phyloP scores from a whole-genome alignment of 345 rosid genomes.

The Eucalyptus curtisii region DNA sequence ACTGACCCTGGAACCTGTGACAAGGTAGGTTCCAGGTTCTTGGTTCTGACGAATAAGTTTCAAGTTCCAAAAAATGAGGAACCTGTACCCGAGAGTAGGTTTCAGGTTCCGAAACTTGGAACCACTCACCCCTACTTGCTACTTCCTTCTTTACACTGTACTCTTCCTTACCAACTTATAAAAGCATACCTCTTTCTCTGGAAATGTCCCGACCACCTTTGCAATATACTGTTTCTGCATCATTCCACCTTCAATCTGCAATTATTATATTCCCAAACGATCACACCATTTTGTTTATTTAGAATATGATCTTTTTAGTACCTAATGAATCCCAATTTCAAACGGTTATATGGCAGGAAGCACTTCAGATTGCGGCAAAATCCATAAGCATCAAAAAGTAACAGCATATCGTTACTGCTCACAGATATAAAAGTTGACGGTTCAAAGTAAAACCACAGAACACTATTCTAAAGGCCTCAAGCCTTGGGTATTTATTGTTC shows the following conservation, averaged over 20 bases:
- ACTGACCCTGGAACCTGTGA: too few relatives aligned
- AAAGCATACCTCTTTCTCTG: constrained; percentile 60
- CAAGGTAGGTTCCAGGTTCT: too few relatives aligned
- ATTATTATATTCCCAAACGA: background rate
- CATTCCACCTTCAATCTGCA: constrained; percentile 73
- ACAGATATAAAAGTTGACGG: too few relatives aligned
- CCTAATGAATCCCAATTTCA: background rate
- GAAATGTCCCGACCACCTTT: constrained; percentile 66
- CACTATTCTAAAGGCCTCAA: too few relatives aligned
- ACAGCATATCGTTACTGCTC: too few relatives aligned
- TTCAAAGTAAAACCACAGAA: too few relatives aligned
- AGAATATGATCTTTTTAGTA: background rate
- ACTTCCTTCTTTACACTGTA: background rate
- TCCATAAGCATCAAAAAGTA: background rate
- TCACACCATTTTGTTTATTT: background rate
- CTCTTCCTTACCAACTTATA: background rate
- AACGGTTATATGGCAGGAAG: background rate
- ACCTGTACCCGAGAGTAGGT: too few relatives aligned
- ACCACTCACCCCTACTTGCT: too few relatives aligned
- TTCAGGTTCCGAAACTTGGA: too few relatives aligned
- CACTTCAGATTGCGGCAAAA: background rate
- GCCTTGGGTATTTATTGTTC: too few relatives aligned
- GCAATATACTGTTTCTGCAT: constrained; percentile 73
- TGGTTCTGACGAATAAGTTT: too few relatives aligned
- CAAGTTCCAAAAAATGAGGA: too few relatives aligned